Percentiles rank a stretch among this genome's conserved stretches.
phyloP scores from a whole-genome alignment of 2,329 filamentous ascomycete species.

The Penicillium crustosum region DNA sequence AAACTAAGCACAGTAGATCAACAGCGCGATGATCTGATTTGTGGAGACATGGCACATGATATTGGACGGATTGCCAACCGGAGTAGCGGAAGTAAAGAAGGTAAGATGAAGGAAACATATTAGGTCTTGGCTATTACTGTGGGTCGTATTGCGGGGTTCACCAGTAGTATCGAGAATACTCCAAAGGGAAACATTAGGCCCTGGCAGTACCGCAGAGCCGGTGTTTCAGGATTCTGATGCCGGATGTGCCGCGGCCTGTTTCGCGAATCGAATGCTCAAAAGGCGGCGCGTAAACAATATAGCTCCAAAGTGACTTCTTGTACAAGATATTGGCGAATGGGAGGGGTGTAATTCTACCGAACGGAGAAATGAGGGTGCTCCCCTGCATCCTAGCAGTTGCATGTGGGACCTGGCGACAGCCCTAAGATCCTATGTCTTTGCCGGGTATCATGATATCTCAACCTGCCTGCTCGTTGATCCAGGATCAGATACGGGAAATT shows the following conservation, averaged over 20 bases:
- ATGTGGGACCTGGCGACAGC: background rate
- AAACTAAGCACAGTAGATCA: background rate
- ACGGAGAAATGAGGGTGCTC: background rate
- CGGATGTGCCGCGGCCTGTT: background rate
- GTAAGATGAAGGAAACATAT: conserved; percentile 10
- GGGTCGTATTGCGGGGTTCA: conserved; percentile 1
- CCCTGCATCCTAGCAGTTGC: background rate
- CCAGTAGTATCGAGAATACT: background rate
- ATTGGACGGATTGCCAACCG: conserved; percentile 4
- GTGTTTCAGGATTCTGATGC: background rate
- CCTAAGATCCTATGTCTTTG: background rate
- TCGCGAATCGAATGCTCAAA: background rate
- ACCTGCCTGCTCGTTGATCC: background rate
- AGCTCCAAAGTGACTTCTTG: background rate
- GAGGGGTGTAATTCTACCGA: background rate
- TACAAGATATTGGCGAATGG: background rate
- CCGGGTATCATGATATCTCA: background rate
- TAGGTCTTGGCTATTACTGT: conserved; percentile 6
- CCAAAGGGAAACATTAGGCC: background rate
- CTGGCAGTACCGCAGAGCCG: background rate
- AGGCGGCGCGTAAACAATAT: background rate
- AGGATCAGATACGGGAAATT: background rate
- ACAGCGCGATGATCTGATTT: background rate
- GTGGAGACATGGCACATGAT: background rate
- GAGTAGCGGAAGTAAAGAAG: conserved; percentile 4